Evolutionary conservation across 202 grass and related monocot genomes (phyloP), one percentile per base, ranked within the genome.

Genomic region (Brachypodium distachyon): DNA sequence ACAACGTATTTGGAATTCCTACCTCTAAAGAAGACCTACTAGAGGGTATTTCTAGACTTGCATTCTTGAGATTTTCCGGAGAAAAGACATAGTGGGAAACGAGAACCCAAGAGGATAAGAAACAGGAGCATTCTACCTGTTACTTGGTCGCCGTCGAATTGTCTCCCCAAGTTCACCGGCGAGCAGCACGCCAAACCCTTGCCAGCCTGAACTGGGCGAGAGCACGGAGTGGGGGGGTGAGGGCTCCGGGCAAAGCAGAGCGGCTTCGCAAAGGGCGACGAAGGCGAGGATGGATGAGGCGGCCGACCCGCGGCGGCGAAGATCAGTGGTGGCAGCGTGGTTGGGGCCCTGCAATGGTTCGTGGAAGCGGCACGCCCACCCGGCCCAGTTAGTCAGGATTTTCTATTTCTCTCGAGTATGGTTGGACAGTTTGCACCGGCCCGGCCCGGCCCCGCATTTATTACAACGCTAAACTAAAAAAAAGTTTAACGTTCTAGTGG

Each of bases 71-170:
- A 23, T 21, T 32, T 32, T 7, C 28, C 5, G 19, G 6, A 4
- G 6, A 51, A 51, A 60, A 1, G 21, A 50, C 31, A 25, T 8
- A 36, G 18, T 33, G 11, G 9, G 58, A 29, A 75, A 66, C 16
- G 44, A 39, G 8, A 74, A 73, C 13, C 12, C 1, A 23, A 2
- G 37, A 55, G 28, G 61, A 57, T 23, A 12, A 43, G 32, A 29
- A 61, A 6, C 43, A n/a, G 42, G 74, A 41, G 26, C 59, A 25
- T 17, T 18, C 14, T 67, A 85, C 77, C 83, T 68, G 43, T 68
- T 59, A 68, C 33, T 29, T 23, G 41, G 76, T 56, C 68, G 13
- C 42, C 19, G 70, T 40, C 54, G 57, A 14, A 7, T 26, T 44
- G 7, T 48, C 19, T 16, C 10, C 67, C 31, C 17, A 23, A 73